Evolutionary conservation across 2,329 filamentous ascomycete genomes (phyloP).

Genomic region (Ophiostoma pallidulum): DNA sequence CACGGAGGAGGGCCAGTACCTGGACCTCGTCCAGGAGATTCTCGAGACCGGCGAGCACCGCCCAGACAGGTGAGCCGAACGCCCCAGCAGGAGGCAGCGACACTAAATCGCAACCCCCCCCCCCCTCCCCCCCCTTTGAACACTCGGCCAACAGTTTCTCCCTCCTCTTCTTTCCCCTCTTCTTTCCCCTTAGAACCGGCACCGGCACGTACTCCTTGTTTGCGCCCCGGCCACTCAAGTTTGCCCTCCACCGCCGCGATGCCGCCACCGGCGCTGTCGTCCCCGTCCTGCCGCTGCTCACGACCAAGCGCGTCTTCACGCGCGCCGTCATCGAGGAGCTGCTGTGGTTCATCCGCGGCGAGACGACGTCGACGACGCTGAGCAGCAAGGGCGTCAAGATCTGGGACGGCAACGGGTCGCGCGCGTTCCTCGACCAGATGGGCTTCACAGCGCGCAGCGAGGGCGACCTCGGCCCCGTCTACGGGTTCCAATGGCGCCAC

Average conservation of each 20-base stretch:
- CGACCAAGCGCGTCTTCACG: conserved; percentile 92
- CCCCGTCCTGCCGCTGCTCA: conserved; percentile 81
- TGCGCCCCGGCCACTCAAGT: conserved; percentile 77
- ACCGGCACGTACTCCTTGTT: conserved; percentile 89
- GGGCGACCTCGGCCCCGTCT: conserved; percentile 89
- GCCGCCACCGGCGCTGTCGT: conserved; percentile 40
- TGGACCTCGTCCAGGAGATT: conserved; percentile 80
- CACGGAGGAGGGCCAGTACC: conserved; percentile 81
- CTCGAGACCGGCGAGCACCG: conserved; percentile 75
- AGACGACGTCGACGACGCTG: conserved; percentile 69
- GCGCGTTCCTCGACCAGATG: conserved; percentile 78
- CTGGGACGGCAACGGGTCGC: conserved; percentile 94
- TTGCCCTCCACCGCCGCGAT: conserved; percentile 47
- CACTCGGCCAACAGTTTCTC: no score
- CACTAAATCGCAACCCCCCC: no score
- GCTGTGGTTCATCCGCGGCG: conserved; percentile 87
- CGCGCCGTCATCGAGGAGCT: conserved; percentile 86
- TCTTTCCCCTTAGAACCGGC: conserved; percentile 54
- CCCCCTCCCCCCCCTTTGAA: no score
- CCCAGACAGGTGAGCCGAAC: no score
- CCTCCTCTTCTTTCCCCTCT: background rate
- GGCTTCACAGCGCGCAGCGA: conserved; percentile 73
- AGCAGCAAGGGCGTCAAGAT: conserved; percentile 81
- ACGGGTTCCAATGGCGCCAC: conserved; percentile 98
- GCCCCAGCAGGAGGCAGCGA: no score